phyloP scores from a whole-genome alignment of 768 basidiomycete species.

The Termitomyces sp. region DNA sequence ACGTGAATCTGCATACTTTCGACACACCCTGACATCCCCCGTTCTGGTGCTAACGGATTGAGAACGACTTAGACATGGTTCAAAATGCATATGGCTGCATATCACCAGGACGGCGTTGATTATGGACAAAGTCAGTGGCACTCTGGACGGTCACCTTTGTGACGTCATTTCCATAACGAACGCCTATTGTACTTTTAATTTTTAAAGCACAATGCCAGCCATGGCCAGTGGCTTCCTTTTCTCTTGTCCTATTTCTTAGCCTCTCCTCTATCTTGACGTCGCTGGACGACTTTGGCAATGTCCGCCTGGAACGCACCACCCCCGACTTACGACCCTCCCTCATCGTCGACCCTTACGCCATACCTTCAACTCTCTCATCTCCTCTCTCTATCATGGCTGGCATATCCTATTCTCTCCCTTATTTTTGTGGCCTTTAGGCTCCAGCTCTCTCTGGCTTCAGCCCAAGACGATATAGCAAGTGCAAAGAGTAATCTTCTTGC shows the following conservation, averaged over 20 bases:
- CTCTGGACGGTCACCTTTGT: not conserved
- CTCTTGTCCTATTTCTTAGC: slow-evolving; percentile 12
- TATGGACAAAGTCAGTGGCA: not conserved
- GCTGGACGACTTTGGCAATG: slow-evolving; percentile 42
- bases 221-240: slow-evolving; percentile 2
- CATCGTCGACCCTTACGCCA: slow-evolving; percentile 52
- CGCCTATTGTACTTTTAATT: not conserved
- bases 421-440: slow-evolving; percentile 85
- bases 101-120: not conserved
- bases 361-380: slow-evolving; percentile 82
- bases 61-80: no score
- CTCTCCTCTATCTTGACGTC: slow-evolving; percentile 27
- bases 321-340: slow-evolving; percentile 51
- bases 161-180: not conserved
- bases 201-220: slow-evolving; percentile 16
- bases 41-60: no score
- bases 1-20: no score
- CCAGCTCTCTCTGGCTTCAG: slow-evolving; percentile 63
- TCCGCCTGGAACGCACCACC: slow-evolving; percentile 40
- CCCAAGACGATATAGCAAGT: slow-evolving; percentile 59
- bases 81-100: no score
- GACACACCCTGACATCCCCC: no score
- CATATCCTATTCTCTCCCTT: slow-evolving; percentile 86
- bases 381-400: slow-evolving; percentile 86
- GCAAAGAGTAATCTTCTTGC: slow-evolving; percentile 76